Evolutionary conservation across 2,329 filamentous ascomycete species (phyloP), one percentile per base, ranked within the genome.

Genomic region (Trichoderma gracile): DNA sequence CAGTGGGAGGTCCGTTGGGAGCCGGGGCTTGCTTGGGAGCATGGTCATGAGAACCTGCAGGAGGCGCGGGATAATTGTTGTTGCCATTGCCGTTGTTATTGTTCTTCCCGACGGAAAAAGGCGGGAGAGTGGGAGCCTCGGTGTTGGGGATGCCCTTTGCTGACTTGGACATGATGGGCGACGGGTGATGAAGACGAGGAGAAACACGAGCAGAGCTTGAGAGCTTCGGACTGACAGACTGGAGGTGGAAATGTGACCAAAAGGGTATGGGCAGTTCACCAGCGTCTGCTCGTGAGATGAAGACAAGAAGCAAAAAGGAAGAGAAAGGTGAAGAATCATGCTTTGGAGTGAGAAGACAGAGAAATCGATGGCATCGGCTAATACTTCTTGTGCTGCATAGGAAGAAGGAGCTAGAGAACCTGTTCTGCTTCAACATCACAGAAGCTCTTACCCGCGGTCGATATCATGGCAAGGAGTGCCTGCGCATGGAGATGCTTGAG

Each of bases 121-220:
- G 66, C n/a, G 68, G 64, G 17, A 67, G 53, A 6, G 60, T 60
- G 23, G 67, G 63, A 45, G 66, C 52, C 10, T 62, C 63, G 3
- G n/a, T 54, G n/a, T 3, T 33, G 23, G 52, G 30, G 38, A 52
- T 38, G 40, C 54, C n/a, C 52, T 62, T 62, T 55, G 23, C 14
- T 27, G 46, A 50, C 21, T 66, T 63, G 17, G 68, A 60, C 66
- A 68, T 68, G 65, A 52, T 43, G 23, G 33, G 27, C 19, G 19
- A 38, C 17, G 38, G 43, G 27, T 19, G 42, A 12, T 30, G 55
- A 19, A 52, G 43, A 25, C 21, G 50, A 60, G 40, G 46, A 38
- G 38, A 23, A 62, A 33, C 19, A 43, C 12, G 3, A 10, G 9
- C 27, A 45, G 40, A 8, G 33, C 19, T 30, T 30, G 12, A n/a